Evolutionary conservation across 805 yeast species (phyloP).

Genomic region (Barnettozyma salicaria): DNA sequence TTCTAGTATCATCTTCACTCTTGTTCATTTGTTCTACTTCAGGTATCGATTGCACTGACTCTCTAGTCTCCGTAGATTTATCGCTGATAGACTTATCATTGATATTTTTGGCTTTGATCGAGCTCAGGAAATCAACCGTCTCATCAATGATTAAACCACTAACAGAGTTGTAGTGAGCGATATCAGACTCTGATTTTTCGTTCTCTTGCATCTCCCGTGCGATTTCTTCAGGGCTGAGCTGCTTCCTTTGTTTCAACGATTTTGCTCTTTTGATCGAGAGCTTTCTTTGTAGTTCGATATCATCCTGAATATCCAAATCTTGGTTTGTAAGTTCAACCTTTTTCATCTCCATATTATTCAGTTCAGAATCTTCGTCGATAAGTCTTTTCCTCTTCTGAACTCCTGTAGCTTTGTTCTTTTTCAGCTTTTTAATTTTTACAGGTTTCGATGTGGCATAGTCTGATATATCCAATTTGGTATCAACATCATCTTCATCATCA

Average conservation of each 20-base stretch:
- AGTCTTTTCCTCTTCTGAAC: slow-evolving; percentile 9
- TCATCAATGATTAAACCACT: slow-evolving; percentile 30
- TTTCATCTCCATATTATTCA: slow-evolving; percentile 19
- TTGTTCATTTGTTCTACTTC: background rate
- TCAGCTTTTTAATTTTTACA: slow-evolving; percentile 28
- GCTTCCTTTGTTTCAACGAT: slow-evolving; percentile 16
- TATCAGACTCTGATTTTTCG: slow-evolving; percentile 13
- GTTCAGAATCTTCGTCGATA: slow-evolving; percentile 15
- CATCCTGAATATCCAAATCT: slow-evolving; percentile 20
- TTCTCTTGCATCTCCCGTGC: slow-evolving; percentile 21
- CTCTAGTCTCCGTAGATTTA: too few relatives aligned
- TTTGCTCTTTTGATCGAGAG: slow-evolving; percentile 24
- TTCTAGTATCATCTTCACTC: background rate
- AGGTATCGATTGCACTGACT: too few relatives aligned
- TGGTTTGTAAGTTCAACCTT: slow-evolving; percentile 25
- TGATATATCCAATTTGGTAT: slow-evolving; percentile 2
- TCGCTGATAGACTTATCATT: too few relatives aligned
- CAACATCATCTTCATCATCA: slow-evolving; percentile 14
- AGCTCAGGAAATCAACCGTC: slow-evolving; percentile 31
- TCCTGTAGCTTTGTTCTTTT: slow-evolving; percentile 18
- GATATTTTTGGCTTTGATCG: too few relatives aligned
- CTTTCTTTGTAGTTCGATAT: slow-evolving; percentile 17
- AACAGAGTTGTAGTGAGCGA: slow-evolving; percentile 7
- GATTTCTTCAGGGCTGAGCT: slow-evolving; percentile 17
- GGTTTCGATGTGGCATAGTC: slow-evolving; percentile 26